These are phyloP conservation scores for Aspergillus udagawae DNA, from an alignment of 2,329 filamentous ascomycete species.

Conservation along the genomic window DNA sequence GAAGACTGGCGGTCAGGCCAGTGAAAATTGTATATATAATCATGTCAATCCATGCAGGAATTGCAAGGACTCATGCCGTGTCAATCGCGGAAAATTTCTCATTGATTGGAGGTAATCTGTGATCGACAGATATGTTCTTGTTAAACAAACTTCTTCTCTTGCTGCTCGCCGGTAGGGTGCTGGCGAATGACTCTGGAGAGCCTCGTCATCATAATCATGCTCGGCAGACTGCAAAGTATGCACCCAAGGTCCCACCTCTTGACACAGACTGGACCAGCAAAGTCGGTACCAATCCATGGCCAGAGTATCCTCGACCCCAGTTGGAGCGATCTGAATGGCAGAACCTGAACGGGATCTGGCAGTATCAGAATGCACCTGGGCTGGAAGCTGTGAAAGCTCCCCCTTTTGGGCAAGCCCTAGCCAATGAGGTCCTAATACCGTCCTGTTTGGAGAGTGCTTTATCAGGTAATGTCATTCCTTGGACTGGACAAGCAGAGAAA, in stretches of 20 bases:
- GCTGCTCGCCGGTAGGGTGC: not conserved
- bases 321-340: constrained; percentile 46
- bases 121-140: not conserved
- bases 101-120: not conserved
- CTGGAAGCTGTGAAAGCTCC: constrained; percentile 39
- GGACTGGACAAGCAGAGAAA: not conserved
- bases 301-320: constrained; percentile 48
- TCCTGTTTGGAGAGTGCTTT: constrained; percentile 54
- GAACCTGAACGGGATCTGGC: constrained; percentile 49
- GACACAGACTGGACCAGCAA: constrained; percentile 45
- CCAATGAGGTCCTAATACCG: constrained; percentile 47
- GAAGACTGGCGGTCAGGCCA: not conserved
- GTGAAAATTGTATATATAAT: not conserved
- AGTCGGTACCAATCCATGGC: constrained; percentile 48
- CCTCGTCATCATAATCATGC: not conserved
- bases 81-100: not conserved
- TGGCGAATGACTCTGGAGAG: not conserved
- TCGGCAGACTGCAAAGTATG: constrained; percentile 27
- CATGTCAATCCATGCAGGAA: not conserved
- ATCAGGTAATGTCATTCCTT: constrained; percentile 34
- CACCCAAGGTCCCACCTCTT: constrained; percentile 38
- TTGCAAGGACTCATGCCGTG: not conserved
- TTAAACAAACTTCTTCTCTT: not conserved
- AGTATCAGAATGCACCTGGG: constrained; percentile 39
- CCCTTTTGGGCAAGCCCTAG: constrained; percentile 43